Base-by-base conservation (phyloP, 768 basidiomycete species). In the Tremella yokohamensis region DNA sequence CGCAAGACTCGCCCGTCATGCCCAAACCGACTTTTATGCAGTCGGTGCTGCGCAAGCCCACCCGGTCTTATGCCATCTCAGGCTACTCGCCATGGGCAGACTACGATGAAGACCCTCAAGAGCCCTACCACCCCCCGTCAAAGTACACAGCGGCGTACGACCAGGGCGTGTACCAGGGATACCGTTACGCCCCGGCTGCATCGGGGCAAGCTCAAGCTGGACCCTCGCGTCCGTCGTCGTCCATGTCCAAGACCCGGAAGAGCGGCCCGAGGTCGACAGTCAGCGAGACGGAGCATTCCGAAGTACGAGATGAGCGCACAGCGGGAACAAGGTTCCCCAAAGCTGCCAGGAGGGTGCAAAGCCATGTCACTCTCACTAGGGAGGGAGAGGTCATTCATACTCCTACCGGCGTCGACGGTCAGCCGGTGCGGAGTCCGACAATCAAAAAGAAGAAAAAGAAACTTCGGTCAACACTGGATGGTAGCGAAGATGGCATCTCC, bases 11-110 rank as follows among this genome's bases (percentile, higher is more conserved):
- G 29, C 29, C 29, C 29, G 29, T 11, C 57, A 73, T 73, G 71
- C 71, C 71, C 11, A 68, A 66, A 63, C 69, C 71, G 15, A 73
- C 66, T 29, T 68, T 73, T 49, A 53, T 73, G 20, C 71, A 73
- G 47, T 19, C 64, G 8, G 71, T 70, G 9, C 53, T 73, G 12
- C 47, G 63, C 20, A 73, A 73, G 50, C 71, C 71, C n/a, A 66
- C 71, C 0, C 50, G 69, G 20, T 66, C 64, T 22, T 73, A 73
- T 55, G 71, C 71, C 16, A 60, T 64, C 49, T 63, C 68, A 60
- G 64, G 60, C 29, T 47, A 64, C 11, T 63, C 67, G 8, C 70
- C 68, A 49, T 72, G 65, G 65, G 61, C 63, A 51, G 68, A 69
- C 25, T 51, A 57, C 42, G 39, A 39, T 42, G 54, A 60, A 24